These are phyloP conservation scores for Kodamaea nitidulidarum DNA, from an alignment of 805 yeast genomes.

Conservation along the genomic window DNA sequence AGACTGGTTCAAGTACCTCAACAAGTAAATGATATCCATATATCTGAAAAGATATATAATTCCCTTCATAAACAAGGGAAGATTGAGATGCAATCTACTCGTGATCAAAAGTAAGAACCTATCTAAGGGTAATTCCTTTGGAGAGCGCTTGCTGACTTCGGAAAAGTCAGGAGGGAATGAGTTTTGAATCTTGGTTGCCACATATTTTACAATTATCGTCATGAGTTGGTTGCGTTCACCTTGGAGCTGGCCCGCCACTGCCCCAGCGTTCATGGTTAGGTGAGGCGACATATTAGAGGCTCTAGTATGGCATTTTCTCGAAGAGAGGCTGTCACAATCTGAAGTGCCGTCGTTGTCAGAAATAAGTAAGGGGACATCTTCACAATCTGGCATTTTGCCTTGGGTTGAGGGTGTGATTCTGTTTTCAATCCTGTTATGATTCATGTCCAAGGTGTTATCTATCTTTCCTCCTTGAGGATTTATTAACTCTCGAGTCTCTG, in stretches of 20 bases:
- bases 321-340: conserved; percentile 23
- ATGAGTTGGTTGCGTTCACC: conserved; percentile 35
- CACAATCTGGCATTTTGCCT: conserved; percentile 8
- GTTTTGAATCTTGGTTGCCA: conserved; percentile 40
- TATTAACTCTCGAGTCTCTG: not conserved
- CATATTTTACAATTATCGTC: conserved; percentile 40
- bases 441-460: not conserved
- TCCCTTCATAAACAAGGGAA: conserved; percentile 38
- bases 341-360: conserved; percentile 30
- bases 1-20: conserved; percentile 42
- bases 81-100: conserved; percentile 32
- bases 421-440: not conserved
- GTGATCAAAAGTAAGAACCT: conserved; percentile 36
- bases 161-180: conserved; percentile 39
- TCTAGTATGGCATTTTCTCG: conserved; percentile 4
- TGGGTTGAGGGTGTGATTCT: not conserved
- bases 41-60: conserved; percentile 41
- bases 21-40: conserved; percentile 44
- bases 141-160: conserved; percentile 13
- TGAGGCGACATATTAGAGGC: not conserved
- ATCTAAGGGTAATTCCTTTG: conserved; percentile 37
- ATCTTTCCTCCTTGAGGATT: not conserved
- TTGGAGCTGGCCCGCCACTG: conserved; percentile 19
- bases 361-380: conserved; percentile 31
- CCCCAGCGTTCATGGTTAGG: not conserved